Conservation (phyloP, 352 stramenopile genomes). For the Phytophthora agathidicida region DNA sequence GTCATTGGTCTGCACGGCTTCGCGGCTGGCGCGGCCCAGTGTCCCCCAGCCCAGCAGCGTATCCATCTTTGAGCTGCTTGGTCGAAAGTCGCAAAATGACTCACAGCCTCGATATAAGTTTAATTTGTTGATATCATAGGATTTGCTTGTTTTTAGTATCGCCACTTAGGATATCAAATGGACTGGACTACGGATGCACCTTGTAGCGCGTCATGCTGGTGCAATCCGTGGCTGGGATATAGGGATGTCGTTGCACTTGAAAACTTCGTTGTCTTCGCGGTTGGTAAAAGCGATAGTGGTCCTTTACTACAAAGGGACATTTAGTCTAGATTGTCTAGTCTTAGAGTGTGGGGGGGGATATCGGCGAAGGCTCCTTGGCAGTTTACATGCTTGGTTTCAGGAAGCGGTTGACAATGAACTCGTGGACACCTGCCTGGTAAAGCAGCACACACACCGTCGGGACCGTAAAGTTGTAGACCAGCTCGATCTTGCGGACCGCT, state of each 20-base stretch:
- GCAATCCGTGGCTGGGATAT: too few relatives aligned
- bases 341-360: too few relatives aligned
- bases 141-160: background rate
- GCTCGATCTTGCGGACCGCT: slow-evolving; percentile 47
- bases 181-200: too few relatives aligned
- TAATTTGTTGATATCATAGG: slow-evolving; percentile 5
- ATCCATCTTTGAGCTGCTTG: slow-evolving; percentile 30
- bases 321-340: too few relatives aligned
- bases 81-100: slow-evolving; percentile 15
- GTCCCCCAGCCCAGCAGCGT: slow-evolving; percentile 27
- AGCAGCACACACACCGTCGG: slow-evolving; percentile 41
- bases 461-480: slow-evolving; percentile 48
- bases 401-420: slow-evolving; percentile 38
- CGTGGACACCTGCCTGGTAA: slow-evolving; percentile 33
- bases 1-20: slow-evolving; percentile 17
- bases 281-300: background rate
- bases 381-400: slow-evolving; percentile 18
- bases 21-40: slow-evolving; percentile 10
- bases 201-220: too few relatives aligned
- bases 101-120: slow-evolving; percentile 6
- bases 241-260: slow-evolving; percentile 3
- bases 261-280: background rate
- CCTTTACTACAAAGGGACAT: slow-evolving; percentile 12
- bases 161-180: slow-evolving; percentile 7
- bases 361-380: too few relatives aligned